These are phyloP conservation scores for Whalleya microplaca DNA, from an alignment of 2,329 filamentous ascomycete genomes.

Conservation along the genomic window DNA sequence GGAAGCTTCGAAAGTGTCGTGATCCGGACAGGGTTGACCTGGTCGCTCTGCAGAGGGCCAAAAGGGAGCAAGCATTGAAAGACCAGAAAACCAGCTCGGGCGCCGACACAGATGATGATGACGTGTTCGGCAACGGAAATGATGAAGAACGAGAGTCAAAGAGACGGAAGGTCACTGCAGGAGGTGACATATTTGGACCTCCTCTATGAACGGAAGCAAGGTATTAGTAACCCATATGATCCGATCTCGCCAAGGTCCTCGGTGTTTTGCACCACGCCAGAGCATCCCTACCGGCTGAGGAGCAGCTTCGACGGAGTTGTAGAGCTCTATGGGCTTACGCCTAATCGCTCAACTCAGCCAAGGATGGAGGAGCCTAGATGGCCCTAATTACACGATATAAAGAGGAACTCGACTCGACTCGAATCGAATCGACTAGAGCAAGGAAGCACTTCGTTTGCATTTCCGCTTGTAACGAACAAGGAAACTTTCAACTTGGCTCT, in stretches of 20 bases:
- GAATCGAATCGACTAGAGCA: too few relatives aligned
- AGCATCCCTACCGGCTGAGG: too few relatives aligned
- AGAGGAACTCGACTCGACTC: too few relatives aligned
- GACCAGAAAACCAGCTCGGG: conserved; percentile 42
- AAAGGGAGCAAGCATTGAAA: conserved; percentile 56
- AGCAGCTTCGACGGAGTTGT: too few relatives aligned
- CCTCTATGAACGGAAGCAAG: conserved; percentile 27
- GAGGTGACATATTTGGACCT: conserved; percentile 33
- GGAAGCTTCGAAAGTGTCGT: conserved; percentile 73
- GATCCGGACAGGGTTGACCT: conserved; percentile 77
- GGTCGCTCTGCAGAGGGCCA: conserved; percentile 67
- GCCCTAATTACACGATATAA: too few relatives aligned
- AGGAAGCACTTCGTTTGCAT: too few relatives aligned
- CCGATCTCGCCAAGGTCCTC: background rate
- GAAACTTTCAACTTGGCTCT: too few relatives aligned
- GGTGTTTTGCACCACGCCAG: background rate
- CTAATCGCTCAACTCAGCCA: too few relatives aligned
- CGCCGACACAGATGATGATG: conserved; percentile 50
- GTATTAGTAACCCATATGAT: too few relatives aligned
- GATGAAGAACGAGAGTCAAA: conserved; percentile 42
- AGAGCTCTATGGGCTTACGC: too few relatives aligned
- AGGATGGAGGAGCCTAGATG: too few relatives aligned
- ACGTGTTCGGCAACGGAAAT: conserved; percentile 49
- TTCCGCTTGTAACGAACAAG: too few relatives aligned
- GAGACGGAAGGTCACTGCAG: conserved; percentile 40